Evolutionary conservation across 257 asterid genomes (phyloP).

Genomic region (Solanum paucissectum): DNA sequence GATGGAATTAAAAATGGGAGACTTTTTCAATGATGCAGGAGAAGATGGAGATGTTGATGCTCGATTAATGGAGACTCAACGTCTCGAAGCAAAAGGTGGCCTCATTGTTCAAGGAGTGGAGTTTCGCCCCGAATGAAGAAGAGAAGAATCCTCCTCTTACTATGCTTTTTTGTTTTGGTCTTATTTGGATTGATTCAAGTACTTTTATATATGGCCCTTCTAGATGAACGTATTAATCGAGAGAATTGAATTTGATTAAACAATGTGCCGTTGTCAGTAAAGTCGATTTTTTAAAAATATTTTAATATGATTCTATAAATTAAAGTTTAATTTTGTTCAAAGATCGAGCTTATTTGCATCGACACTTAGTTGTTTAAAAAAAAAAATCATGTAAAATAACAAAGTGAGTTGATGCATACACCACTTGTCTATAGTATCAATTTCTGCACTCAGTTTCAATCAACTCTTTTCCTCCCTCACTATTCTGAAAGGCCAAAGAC

Average conservation of each 20-base stretch:
- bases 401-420: background rate
- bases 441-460: background rate
- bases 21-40: constrained; percentile 10
- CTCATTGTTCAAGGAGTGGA: background rate
- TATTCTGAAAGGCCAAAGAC: no score
- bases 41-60: constrained; percentile 25
- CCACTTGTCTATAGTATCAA: background rate
- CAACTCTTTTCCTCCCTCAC: background rate
- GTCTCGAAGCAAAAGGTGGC: background rate
- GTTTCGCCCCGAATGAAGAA: background rate
- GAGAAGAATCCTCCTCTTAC: background rate
- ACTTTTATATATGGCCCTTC: background rate
- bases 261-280: background rate
- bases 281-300: fast-evolving
- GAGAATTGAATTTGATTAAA: background rate
- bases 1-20: constrained; percentile 49
- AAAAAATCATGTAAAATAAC: background rate
- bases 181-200: background rate
- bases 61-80: background rate
- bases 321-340: background rate
- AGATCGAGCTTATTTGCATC: background rate
- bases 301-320: background rate
- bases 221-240: background rate
- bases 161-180: background rate
- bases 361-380: background rate